Evolutionary conservation across 768 basidiomycete species (phyloP), one percentile per base, ranked within the genome.

Genomic region (Boletus coccyginus): DNA sequence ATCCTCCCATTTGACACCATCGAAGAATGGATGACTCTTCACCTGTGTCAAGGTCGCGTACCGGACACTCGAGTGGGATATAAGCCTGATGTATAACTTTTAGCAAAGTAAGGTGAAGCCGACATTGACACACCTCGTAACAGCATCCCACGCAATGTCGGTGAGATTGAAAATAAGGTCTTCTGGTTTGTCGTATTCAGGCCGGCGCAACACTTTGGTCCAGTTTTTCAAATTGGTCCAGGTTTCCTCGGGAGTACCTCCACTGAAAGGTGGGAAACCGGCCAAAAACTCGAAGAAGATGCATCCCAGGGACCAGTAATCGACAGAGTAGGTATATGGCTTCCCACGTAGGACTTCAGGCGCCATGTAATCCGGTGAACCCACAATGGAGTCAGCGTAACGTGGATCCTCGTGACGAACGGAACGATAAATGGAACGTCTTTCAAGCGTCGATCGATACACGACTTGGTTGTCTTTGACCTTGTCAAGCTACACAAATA

Each of bases 201-300:
- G 97, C 55, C 97, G 73, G n/a, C 88, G 79, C 6, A 99, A 79
- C 1, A 94, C 93, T 59, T 90, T 90, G 17, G 87, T 85, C 97
- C 97, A 99, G 70, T 98, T 98, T 74, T 98, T 98, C 59, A 99
- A 75, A 73, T 98, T 98, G 16, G 93, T 93, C 97, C 97, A 99
- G 0, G 97, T 99, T 73, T 99, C 97, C 62, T 99, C 94, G 0
- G 94, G 90, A 0, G 90, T 94, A 40, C 88, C 84, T 17, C 97
- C 97, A 46, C 92, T 97, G 77, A 99, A 99, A 2, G 97, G 97
- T 13, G 97, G 97, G 75, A 97, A 99, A 29, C 97, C 96, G 1
- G 93, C 90, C 16, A 96, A 78, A 71, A 96, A 95, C 75, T 99
- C 97, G 74, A 98, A 99, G 27, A 99, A 76, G 64, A 99, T 98